These are phyloP conservation scores for Apiospora aurea DNA, from an alignment of 2,329 filamentous ascomycete genomes.

Conservation along the genomic window DNA sequence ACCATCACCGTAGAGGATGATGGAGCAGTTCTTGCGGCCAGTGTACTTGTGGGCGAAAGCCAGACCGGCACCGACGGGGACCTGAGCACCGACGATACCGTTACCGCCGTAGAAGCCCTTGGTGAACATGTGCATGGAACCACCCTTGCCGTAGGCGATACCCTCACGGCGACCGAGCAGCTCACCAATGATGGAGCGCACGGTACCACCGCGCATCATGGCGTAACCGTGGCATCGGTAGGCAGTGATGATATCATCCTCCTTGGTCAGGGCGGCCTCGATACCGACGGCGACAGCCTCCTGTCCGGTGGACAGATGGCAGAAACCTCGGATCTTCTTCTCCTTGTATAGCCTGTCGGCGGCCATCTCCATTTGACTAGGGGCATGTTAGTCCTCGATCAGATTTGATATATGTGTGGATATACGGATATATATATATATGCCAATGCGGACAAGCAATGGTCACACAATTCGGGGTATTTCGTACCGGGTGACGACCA, in stretches of 20 bases:
- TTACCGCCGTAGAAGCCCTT: conserved; percentile 98
- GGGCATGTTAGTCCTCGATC: conserved; percentile 23
- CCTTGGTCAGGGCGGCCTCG: conserved; percentile 90
- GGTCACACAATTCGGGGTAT: conserved; percentile 22
- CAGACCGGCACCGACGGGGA: conserved; percentile 94
- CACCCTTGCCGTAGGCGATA: conserved; percentile 98
- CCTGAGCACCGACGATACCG: conserved; percentile 98
- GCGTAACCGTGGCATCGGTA: conserved; percentile 99
- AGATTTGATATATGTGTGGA: neutral
- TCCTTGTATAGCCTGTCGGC: conserved; percentile 99
- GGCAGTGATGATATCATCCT: conserved; percentile 95
- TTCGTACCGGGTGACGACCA: conserved; percentile 89
- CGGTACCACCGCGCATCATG: conserved; percentile 89
- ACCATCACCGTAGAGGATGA: conserved; percentile 96
- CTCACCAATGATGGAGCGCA: conserved; percentile 95
- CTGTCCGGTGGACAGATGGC: conserved; percentile 96
- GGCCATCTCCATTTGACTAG: conserved; percentile 99
- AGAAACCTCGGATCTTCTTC: conserved; percentile 99
- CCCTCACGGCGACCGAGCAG: conserved; percentile 93
- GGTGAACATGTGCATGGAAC: conserved; percentile 99
- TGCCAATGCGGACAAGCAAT: conserved; percentile 16
- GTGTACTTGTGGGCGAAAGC: conserved; percentile 98
- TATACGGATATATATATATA: too few relatives aligned
- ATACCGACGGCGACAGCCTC: conserved; percentile 98
- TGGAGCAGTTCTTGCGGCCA: conserved; percentile 81